Base-by-base conservation (phyloP, 2,329 filamentous ascomycete species). In the Neopestalotiopsis rosae region DNA sequence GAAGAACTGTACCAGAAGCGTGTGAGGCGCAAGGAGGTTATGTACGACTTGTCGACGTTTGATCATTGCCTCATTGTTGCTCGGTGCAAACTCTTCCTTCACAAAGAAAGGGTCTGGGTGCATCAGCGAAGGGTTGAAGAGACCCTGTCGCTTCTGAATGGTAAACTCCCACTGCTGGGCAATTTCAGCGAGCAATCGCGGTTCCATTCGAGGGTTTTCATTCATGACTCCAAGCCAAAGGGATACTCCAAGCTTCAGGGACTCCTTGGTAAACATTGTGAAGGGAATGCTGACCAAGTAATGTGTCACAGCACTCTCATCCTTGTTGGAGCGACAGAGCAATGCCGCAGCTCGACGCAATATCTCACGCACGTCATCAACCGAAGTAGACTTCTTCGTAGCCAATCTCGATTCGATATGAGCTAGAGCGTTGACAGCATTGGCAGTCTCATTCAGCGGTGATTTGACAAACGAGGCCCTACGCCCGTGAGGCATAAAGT, bases 141-240 rank as follows among this genome's bases (percentile, higher is more conserved):
- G 86, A 12, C 96, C 96, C 66, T 92, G 87, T 71, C 89, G 90
- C 74, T 89, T 91, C 69, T 93, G 88, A 61, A 98, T 90, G 4
- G 92, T 96, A 68, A 88, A 86, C 79, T 98, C 95, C 94, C 95
- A 99, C 71, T 95, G 93, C 76, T 96, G 92, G 10, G 92, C 92
- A 74, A 98, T 93, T 78, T 97, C 94, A 66, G 90, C 91, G 40
- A 99, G 82, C 68, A 99, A 90, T 70, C 94, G 91, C 9, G 95
- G 89, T 79, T 97, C 94, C 80, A 98, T 91, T 68, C 89, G 88
- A 2, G 95, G 93, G 76, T 97, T 98, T 79, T 99, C 96, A 75
- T 98, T 96, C 76, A 98, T 97, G 14, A 98, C 93, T 32, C 96
- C 96, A 70, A 98, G 90, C 96, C 96, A 99, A 6, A 99, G 84